These are phyloP conservation scores for Ustilago hordei DNA, from an alignment of 1,284 basidiomycete species.

Conservation along the genomic window DNA sequence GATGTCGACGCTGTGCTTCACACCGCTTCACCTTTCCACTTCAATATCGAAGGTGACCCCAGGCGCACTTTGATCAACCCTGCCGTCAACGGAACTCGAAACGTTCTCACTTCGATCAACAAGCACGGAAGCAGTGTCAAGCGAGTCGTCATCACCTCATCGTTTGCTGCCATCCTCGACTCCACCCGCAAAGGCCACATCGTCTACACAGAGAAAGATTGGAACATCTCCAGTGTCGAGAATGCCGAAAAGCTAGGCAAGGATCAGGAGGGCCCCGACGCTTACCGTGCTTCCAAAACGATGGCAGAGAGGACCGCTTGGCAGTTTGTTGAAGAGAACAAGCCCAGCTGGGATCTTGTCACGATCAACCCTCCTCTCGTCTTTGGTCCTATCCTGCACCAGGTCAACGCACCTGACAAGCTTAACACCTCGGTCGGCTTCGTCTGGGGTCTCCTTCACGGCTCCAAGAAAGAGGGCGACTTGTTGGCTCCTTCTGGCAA, in stretches of 20 bases:
- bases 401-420: slow-evolving; percentile 71
- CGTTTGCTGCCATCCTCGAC: slow-evolving; percentile 74
- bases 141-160: slow-evolving; percentile 78
- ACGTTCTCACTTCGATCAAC: slow-evolving; percentile 74
- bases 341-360: slow-evolving; percentile 50
- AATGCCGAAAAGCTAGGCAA: slow-evolving; percentile 63
- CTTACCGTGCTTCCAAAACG: slow-evolving; percentile 74
- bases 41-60: slow-evolving; percentile 60
- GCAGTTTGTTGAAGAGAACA: slow-evolving; percentile 63
- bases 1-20: slow-evolving; percentile 77
- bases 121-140: slow-evolving; percentile 73
- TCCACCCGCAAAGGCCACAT: slow-evolving; percentile 48
- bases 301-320: slow-evolving; percentile 76
- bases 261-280: slow-evolving; percentile 71
- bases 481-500: slow-evolving; percentile 66
- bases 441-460: slow-evolving; percentile 70
- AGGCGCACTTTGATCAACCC: slow-evolving; percentile 73
- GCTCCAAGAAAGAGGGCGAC: slow-evolving; percentile 69
- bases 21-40: slow-evolving; percentile 74
- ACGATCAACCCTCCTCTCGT: slow-evolving; percentile 60
- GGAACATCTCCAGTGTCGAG: slow-evolving; percentile 76
- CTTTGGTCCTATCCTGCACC: slow-evolving; percentile 73
- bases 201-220: slow-evolving; percentile 73
- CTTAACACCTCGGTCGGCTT: slow-evolving; percentile 74
- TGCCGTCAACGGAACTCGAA: slow-evolving; percentile 76